phyloP scores from a whole-genome alignment of 163 green algal genomes.

The Chloromonas sp. region DNA sequence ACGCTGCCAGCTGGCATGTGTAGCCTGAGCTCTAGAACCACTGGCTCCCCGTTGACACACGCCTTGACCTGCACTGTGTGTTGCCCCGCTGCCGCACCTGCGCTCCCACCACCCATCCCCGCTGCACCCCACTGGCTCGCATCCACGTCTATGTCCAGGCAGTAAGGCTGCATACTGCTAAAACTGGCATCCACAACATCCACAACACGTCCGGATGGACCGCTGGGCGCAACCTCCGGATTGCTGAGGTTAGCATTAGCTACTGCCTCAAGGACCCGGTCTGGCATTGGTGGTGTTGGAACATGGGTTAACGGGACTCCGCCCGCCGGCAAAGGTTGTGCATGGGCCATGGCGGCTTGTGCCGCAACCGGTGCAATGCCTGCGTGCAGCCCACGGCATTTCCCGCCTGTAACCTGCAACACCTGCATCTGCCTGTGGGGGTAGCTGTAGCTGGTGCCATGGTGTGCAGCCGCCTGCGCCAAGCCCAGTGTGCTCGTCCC shows the following conservation, averaged over 20 bases:
- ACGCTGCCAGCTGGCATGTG: background rate
- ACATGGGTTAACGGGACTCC: too few species aligned
- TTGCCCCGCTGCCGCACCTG: too few species aligned
- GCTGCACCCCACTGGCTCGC: background rate
- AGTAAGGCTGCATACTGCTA: background rate
- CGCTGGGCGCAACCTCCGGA: background rate
- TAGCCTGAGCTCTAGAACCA: background rate
- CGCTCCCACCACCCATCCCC: background rate
- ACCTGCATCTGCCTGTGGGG: background rate
- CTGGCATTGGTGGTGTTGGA: too few species aligned
- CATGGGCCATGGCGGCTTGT: too few species aligned
- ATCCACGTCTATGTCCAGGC: background rate
- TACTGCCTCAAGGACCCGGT: too few species aligned
- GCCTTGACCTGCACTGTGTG: background rate
- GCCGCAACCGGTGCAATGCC: background rate
- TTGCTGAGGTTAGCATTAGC: too few species aligned
- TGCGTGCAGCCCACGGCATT: background rate
- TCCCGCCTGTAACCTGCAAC: background rate
- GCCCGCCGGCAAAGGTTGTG: too few species aligned
- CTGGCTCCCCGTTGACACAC: background rate
- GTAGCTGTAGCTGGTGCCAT: background rate
- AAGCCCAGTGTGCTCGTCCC: background rate
- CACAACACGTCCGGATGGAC: background rate
- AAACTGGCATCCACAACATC: background rate
- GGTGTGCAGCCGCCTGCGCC: background rate